A percentile compares a stretch with the other conserved stretches of the same genome.
phyloP scores from a whole-genome alignment of 2,329 filamentous ascomycete genomes.

The Macrophomina phaseolina region DNA sequence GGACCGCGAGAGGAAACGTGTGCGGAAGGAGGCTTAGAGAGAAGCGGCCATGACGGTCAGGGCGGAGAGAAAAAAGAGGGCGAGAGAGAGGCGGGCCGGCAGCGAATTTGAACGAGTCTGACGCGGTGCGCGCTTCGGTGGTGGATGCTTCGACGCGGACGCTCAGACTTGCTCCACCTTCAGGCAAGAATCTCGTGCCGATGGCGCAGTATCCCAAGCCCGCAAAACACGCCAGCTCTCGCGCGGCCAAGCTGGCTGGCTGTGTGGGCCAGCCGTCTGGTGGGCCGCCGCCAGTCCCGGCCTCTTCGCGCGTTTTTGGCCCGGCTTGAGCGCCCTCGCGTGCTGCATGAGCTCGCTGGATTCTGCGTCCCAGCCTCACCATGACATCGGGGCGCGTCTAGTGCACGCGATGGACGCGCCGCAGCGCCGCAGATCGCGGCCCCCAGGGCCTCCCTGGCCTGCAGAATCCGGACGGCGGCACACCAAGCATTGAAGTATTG shows the following conservation, averaged over 20 bases:
- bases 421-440: slow-evolving; percentile 13
- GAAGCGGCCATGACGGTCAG: slow-evolving; percentile 28
- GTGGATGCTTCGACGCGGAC: slow-evolving; percentile 24
- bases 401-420: slow-evolving; percentile 11
- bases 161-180: slow-evolving; percentile 26
- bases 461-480: slow-evolving; percentile 9
- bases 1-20: slow-evolving; percentile 31
- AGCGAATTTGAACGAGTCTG: slow-evolving; percentile 40
- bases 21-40: slow-evolving; percentile 29
- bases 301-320: background rate
- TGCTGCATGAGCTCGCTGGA: background rate
- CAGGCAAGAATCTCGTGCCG: slow-evolving; percentile 19
- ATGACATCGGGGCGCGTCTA: slow-evolving; percentile 21
- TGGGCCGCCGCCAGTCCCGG: background rate
- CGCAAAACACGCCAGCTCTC: background rate
- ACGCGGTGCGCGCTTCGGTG: slow-evolving; percentile 27
- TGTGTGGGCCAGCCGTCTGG: background rate
- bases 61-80: slow-evolving; percentile 30
- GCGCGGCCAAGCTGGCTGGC: background rate
- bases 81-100: slow-evolving; percentile 41
- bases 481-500: background rate
- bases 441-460: slow-evolving; percentile 1
- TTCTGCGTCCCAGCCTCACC: slow-evolving; percentile 8
- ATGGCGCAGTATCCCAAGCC: slow-evolving; percentile 3
- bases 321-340: background rate